Conservation (phyloP, 805 yeast species). For the Priceomyces haplophilus region DNA sequence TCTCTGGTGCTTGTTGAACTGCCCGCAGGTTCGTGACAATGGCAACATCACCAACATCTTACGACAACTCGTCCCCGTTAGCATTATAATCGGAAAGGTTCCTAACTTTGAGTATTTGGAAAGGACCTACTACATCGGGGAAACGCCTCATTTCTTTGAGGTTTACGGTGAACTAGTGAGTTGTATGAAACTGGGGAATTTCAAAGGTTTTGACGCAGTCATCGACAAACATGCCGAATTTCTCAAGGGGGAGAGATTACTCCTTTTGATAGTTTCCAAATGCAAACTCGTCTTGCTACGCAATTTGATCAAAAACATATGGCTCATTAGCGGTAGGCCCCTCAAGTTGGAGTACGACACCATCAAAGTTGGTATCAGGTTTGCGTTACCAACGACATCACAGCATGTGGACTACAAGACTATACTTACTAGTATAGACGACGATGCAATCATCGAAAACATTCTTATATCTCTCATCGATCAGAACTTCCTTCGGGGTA, state of each 20-base stretch:
- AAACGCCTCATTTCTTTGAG: slow-evolving; percentile 18
- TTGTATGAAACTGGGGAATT: slow-evolving; percentile 43
- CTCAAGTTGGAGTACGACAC: slow-evolving; percentile 28
- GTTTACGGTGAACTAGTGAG: slow-evolving; percentile 37
- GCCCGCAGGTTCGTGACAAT: slow-evolving; percentile 27
- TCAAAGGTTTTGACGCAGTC: slow-evolving; percentile 29
- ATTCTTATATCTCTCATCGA: slow-evolving; percentile 50
- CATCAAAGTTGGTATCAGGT: slow-evolving; percentile 19
- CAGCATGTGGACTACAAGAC: not conserved
- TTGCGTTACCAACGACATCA: not conserved
- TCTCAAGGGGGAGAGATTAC: slow-evolving; percentile 34
- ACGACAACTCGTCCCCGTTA: slow-evolving; percentile 49
- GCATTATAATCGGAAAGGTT: slow-evolving; percentile 51
- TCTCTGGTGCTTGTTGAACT: slow-evolving; percentile 48
- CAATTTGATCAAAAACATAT: slow-evolving; percentile 38
- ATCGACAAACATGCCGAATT: slow-evolving; percentile 29
- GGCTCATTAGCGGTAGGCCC: slow-evolving; percentile 25
- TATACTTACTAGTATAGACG: slow-evolving; percentile 12
- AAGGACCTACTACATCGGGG: slow-evolving; percentile 9
- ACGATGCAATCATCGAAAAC: slow-evolving; percentile 47
- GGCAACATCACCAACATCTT: slow-evolving; percentile 43
- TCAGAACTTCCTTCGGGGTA: slow-evolving; percentile 52
- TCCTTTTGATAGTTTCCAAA: slow-evolving; percentile 46
- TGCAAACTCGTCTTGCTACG: slow-evolving; percentile 44
- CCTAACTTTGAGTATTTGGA: slow-evolving; percentile 35